These are phyloP conservation scores for Talaromyces marneffei DNA, from an alignment of 2,329 filamentous ascomycete species.

Conservation along the genomic window DNA sequence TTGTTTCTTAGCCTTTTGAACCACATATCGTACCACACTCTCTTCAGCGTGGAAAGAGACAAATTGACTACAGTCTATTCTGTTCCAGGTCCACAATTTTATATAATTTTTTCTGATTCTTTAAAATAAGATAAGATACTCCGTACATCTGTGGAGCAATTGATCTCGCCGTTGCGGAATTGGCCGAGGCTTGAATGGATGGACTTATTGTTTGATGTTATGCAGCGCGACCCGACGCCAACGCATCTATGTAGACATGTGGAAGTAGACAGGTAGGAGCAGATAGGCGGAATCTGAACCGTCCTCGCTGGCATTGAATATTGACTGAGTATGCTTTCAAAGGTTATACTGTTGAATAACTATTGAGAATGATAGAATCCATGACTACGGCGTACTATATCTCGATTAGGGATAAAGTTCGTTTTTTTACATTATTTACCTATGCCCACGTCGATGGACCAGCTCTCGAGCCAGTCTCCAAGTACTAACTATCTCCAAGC, in stretches of 20 bases:
- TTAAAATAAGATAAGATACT: background rate
- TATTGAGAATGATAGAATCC: background rate
- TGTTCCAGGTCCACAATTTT: background rate
- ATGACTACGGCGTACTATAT: background rate
- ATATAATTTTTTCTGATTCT: background rate
- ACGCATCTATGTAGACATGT: background rate
- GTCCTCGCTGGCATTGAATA: background rate
- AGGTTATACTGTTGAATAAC: background rate
- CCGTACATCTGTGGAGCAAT: background rate
- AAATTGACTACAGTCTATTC: background rate
- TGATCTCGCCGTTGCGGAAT: background rate
- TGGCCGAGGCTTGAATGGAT: conserved; percentile 4
- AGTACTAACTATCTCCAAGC: background rate
- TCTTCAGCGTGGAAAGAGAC: background rate
- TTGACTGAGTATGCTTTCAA: background rate
- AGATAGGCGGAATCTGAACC: background rate
- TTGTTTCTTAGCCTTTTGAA: background rate
- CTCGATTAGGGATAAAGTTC: background rate
- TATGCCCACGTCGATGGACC: background rate
- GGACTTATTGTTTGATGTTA: background rate
- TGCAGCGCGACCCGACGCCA: background rate
- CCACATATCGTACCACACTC: background rate
- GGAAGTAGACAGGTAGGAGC: background rate
- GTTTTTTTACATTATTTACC: background rate
- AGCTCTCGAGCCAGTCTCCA: too few relatives aligned